Conservation (phyloP, 345 rosid genomes). For the Lepidium aucheri region DNA sequence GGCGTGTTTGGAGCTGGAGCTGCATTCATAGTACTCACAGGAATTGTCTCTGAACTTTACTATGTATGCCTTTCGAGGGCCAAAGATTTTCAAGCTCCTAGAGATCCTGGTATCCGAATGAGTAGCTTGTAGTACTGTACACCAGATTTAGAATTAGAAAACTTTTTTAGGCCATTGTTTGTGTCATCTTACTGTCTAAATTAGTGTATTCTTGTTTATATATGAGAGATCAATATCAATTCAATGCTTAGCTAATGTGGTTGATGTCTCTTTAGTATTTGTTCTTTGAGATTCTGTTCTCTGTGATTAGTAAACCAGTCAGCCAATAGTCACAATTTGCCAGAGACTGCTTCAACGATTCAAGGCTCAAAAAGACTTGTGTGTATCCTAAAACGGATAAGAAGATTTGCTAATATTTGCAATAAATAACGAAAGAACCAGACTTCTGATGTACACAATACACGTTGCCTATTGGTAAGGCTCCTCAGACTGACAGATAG, state of each 20-base stretch:
- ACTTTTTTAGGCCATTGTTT: not conserved
- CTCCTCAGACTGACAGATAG: slow-evolving; percentile 18
- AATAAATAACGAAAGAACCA: not conserved
- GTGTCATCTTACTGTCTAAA: not conserved
- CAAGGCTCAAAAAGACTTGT: not conserved
- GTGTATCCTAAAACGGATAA: not conserved
- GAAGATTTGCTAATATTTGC: not conserved
- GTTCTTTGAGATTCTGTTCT: not conserved
- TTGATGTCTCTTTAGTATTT: not conserved
- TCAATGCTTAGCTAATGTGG: not conserved
- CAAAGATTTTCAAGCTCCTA: slow-evolving; percentile 27
- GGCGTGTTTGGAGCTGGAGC: slow-evolving; percentile 93
- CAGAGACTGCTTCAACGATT: too few relatives aligned
- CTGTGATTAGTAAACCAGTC: not conserved
- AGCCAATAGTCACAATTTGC: too few relatives aligned
- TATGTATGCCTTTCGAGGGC: slow-evolving; percentile 62
- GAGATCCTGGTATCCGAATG: slow-evolving; percentile 74
- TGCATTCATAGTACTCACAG: slow-evolving; percentile 65
- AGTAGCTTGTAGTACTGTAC: slow-evolving; percentile 44
- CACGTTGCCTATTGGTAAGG: not conserved
- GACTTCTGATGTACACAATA: slow-evolving; percentile 2
- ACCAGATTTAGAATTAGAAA: not conserved
- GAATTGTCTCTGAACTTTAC: slow-evolving; percentile 70
- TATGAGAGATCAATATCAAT: not conserved
- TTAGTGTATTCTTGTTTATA: slow-evolving; percentile 4